Conservation (phyloP, 176 grass and related monocot genomes). For the Rhynchospora tenuis region DNA sequence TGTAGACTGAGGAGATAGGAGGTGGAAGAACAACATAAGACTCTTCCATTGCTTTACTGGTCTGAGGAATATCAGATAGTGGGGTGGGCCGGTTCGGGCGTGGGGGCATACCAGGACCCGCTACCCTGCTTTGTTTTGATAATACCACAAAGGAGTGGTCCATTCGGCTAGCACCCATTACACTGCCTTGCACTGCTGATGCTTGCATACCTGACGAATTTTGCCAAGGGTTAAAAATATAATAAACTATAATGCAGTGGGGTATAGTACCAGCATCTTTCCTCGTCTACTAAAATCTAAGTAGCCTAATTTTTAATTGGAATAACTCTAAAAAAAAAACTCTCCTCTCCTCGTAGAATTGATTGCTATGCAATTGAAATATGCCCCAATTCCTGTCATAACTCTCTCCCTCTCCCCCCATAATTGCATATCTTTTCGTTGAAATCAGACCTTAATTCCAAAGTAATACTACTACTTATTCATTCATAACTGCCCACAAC, state of each 20-base stretch:
- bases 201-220: slow-evolving; percentile 41
- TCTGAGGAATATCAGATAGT: slow-evolving; percentile 42
- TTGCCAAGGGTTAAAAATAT: neutral
- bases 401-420: neutral
- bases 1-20: slow-evolving; percentile 76
- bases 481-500: neutral
- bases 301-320: neutral
- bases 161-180: slow-evolving; percentile 74
- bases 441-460: neutral
- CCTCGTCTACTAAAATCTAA: neutral
- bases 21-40: slow-evolving; percentile 94
- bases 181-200: slow-evolving; percentile 62
- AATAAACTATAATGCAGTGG: neutral
- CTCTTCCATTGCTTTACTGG: slow-evolving; percentile 72
- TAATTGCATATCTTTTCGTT: neutral
- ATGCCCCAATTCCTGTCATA: neutral
- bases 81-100: slow-evolving; percentile 25
- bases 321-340: neutral
- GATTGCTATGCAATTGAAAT: neutral
- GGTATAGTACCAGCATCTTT: neutral
- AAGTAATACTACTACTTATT: neutral
- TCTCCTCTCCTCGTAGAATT: neutral
- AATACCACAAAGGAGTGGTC: slow-evolving; percentile 79
- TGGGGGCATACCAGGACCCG: slow-evolving; percentile 52
- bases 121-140: slow-evolving; percentile 63